A percentile compares a stretch with the other conserved stretches of the same genome.
Evolutionary conservation across 129 eudicot species (phyloP).

Genomic region (Solidago caesia): DNA sequence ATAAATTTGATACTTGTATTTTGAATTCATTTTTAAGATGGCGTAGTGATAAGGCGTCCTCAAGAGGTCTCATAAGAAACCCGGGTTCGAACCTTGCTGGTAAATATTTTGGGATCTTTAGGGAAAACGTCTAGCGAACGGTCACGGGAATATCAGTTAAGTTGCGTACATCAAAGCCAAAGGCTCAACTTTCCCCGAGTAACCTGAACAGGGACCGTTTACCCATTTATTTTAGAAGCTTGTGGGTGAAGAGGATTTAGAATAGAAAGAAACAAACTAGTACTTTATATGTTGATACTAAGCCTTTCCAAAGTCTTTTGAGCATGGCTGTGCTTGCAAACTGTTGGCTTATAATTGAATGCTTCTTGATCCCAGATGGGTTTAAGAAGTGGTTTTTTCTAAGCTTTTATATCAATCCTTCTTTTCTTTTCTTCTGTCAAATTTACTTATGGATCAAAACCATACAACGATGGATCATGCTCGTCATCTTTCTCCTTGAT

Average conservation of each 20-base stretch:
- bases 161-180: no score
- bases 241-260: background rate
- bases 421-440: conserved; percentile 49
- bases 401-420: conserved; percentile 57
- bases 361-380: conserved; percentile 53
- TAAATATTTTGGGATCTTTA: no score
- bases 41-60: no score
- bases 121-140: no score
- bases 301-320: conserved; percentile 1
- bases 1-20: no score
- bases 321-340: conserved; percentile 56
- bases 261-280: conserved; percentile 15
- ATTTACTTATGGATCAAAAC: conserved; percentile 49
- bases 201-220: background rate
- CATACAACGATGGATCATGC: conserved; percentile 35
- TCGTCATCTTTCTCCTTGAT: conserved; percentile 25
- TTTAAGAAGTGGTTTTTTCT: conserved; percentile 46
- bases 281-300: conserved; percentile 21
- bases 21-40: no score
- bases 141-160: no score
- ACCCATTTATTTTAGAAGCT: background rate
- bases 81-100: no score
- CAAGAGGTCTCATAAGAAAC: no score
- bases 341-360: conserved; percentile 63
- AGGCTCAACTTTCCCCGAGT: background rate